Evolutionary conservation across 768 basidiomycete genomes (phyloP).

Genomic region (Clathrus columnatus): DNA sequence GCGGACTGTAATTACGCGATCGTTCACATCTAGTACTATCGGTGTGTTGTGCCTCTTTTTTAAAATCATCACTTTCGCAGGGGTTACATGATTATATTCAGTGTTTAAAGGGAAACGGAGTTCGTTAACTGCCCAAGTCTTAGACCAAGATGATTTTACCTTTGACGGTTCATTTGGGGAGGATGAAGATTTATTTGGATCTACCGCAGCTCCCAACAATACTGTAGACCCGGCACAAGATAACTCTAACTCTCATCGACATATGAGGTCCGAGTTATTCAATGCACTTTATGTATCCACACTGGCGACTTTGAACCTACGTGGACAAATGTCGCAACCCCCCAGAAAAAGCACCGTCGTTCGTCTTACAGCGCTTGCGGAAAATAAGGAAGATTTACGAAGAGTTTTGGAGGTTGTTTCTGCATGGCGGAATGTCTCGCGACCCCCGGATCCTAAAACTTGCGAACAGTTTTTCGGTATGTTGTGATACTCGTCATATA

Average conservation of each 20-base stretch:
- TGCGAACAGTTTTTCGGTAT: constrained; percentile 1
- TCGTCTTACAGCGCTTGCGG: neutral
- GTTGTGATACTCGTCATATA: neutral
- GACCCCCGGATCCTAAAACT: neutral
- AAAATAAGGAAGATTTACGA: constrained; percentile 1
- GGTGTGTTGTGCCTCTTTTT: neutral
- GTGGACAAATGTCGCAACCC: constrained; percentile 1
- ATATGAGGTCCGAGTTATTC: neutral
- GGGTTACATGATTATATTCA: neutral
- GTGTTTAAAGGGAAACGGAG: neutral
- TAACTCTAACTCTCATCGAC: neutral
- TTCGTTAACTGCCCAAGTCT: neutral
- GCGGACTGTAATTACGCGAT: neutral
- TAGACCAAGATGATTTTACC: constrained; percentile 1
- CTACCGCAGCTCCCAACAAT: neutral
- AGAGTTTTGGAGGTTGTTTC: neutral
- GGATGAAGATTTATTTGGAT: constrained; percentile 3
- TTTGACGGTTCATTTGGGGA: neutral
- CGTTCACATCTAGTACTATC: neutral
- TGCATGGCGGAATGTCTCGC: neutral
- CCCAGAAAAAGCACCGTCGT: constrained; percentile 1
- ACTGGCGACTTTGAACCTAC: neutral
- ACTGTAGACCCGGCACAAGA: neutral
- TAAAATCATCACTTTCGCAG: too few relatives aligned
- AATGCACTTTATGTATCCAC: neutral